Percentiles rank a stretch among this genome's conserved stretches.
Conservation (phyloP, 306 rosid species). For the Erythrophleum fordii region DNA sequence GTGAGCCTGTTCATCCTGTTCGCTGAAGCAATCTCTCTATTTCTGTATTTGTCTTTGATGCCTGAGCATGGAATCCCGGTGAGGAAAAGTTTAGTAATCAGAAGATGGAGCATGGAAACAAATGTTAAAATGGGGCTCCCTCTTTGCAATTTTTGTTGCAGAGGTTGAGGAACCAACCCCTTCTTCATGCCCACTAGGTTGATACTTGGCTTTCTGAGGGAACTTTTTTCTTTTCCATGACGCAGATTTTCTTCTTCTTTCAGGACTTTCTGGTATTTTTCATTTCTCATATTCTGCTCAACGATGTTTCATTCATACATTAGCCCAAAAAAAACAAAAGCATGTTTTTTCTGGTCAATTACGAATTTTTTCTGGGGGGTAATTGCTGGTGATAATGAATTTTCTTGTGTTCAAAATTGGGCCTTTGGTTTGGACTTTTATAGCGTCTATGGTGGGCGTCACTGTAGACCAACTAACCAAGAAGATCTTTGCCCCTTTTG, state of each 20-base stretch:
- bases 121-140: background rate
- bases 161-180: conserved; percentile 8
- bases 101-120: background rate
- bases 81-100: conserved; percentile 7
- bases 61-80: background rate
- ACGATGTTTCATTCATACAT: too few relatives aligned
- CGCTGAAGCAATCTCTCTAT: too few relatives aligned
- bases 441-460: background rate
- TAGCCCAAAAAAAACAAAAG: too few relatives aligned
- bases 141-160: background rate
- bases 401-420: background rate
- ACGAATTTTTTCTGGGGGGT: too few relatives aligned
- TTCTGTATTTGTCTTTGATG: background rate
- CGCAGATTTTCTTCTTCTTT: background rate
- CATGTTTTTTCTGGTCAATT: too few relatives aligned
- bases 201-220: conserved; percentile 14
- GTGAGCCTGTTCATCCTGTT: too few relatives aligned
- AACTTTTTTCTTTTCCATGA: background rate
- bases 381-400: background rate
- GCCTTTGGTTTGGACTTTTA: background rate
- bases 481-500: too few relatives aligned
- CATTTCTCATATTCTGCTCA: too few relatives aligned
- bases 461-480: too few relatives aligned
- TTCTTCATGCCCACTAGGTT: background rate
- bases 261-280: background rate